These are phyloP conservation scores for Physcomitrellopsis africana DNA, from an alignment of 225 moss, liverwort and hornwort species.

Conservation along the genomic window DNA sequence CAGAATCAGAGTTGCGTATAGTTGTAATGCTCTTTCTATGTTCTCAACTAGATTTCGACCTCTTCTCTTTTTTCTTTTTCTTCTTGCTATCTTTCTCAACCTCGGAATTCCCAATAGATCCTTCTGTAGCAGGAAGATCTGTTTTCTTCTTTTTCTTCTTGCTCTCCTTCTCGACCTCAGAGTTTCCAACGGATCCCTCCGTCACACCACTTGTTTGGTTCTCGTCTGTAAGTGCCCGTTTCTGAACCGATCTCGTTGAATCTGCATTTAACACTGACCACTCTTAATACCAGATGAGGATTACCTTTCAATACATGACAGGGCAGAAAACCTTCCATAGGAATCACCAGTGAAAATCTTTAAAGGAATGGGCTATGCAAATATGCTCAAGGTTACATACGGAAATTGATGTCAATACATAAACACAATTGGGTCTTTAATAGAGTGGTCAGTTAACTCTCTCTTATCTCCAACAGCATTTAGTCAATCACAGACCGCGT, in stretches of 20 bases:
- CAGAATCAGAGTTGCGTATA: not conserved
- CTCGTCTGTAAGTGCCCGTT: constrained; percentile 41
- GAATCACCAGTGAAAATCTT: no score
- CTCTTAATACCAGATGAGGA: constrained; percentile 11
- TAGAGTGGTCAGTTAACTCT: no score
- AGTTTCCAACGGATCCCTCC: constrained; percentile 45
- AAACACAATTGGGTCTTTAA: not conserved
- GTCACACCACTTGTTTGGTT: constrained; percentile 51
- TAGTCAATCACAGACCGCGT: constrained; percentile 15
- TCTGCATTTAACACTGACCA: constrained; percentile 35
- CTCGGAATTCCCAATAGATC: constrained; percentile 41
- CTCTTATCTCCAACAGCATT: not conserved
- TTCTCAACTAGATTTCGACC: constrained; percentile 30
- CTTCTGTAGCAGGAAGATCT: constrained; percentile 31
- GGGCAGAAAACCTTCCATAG: not conserved
- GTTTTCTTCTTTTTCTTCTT: constrained; percentile 45
- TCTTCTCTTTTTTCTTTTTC: constrained; percentile 48
- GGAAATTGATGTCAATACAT: not conserved
- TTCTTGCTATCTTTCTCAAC: constrained; percentile 38
- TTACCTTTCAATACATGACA: constrained; percentile 4
- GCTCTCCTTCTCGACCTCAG: constrained; percentile 33
- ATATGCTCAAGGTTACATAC: no score
- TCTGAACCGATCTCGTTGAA: constrained; percentile 41
- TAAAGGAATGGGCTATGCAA: not conserved
- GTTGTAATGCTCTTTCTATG: not conserved